Evolutionary conservation across 306 rosid genomes (phyloP).

Genomic region (Cicer chorassanicum): DNA sequence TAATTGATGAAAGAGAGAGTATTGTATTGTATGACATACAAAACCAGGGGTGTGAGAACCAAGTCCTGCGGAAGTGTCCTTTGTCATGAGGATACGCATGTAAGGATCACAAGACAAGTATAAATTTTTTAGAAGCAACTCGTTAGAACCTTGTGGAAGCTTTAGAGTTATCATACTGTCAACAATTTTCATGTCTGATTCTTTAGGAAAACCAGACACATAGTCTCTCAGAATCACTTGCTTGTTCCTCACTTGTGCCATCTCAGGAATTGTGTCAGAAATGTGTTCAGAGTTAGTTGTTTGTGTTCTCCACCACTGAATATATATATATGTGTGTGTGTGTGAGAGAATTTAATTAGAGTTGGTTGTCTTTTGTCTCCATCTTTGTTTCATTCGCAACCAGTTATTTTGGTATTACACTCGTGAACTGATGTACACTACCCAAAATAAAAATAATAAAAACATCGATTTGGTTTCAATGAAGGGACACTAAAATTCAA

Average conservation of each 20-base stretch:
- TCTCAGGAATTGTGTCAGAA: neutral
- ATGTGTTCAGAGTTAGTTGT: neutral
- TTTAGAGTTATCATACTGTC: constrained; percentile 37
- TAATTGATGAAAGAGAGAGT: neutral
- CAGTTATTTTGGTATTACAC: no score
- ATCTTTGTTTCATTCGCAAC: no score
- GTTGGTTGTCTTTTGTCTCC: no score
- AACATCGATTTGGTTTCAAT: no score
- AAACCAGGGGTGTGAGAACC: constrained; percentile 11
- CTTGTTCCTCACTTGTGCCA: constrained; percentile 51
- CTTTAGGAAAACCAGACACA: constrained; percentile 45
- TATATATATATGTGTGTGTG: no score
- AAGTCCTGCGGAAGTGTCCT: neutral
- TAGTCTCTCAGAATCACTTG: constrained; percentile 50
- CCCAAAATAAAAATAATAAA: no score
- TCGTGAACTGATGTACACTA: no score
- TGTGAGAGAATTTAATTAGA: no score
- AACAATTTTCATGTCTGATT: constrained; percentile 44
- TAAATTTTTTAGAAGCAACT: constrained; percentile 62
- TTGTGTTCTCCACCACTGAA: no score
- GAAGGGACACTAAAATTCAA: no score
- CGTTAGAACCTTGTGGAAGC: constrained; percentile 48
- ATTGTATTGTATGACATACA: constrained; percentile 25
- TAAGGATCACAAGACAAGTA: constrained; percentile 68
- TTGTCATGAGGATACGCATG: constrained; percentile 45